Conservation (phyloP, 2,329 filamentous ascomycete genomes). For the Tolypocladium sp. region DNA sequence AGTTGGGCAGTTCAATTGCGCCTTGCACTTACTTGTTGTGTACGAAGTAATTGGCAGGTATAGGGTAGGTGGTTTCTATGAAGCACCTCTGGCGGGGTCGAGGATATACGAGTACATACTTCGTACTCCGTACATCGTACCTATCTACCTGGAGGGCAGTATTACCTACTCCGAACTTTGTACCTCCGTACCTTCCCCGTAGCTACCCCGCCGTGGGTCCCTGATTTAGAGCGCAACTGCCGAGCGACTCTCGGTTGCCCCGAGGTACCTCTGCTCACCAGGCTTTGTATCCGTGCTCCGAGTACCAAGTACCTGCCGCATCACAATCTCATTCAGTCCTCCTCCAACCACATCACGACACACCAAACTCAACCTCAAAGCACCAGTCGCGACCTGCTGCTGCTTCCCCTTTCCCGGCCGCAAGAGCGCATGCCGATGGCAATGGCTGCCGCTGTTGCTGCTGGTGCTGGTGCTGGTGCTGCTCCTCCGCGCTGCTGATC, state of each 20-base stretch:
- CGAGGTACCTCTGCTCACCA: background rate
- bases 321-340: too few relatives aligned
- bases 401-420: background rate
- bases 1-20: too few relatives aligned
- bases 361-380: background rate
- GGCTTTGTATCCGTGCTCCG: background rate
- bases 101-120: background rate
- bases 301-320: too few relatives aligned
- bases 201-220: background rate
- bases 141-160: too few relatives aligned
- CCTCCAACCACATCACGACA: background rate
- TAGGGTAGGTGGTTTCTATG: too few relatives aligned
- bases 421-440: background rate
- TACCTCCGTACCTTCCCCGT: background rate
- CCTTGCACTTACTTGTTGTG: too few relatives aligned
- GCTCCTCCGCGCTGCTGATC: background rate
- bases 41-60: too few relatives aligned
- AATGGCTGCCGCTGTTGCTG: background rate
- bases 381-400: background rate
- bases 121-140: too few relatives aligned
- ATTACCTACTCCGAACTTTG: too few relatives aligned
- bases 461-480: background rate
- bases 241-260: background rate
- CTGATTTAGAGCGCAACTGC: background rate
- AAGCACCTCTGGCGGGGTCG: too few relatives aligned